A percentile compares a stretch with the other conserved stretches of the same genome.
Evolutionary conservation across 202 grass and related monocot genomes (phyloP).

Genomic region (Tripidium arundinaceum): DNA sequence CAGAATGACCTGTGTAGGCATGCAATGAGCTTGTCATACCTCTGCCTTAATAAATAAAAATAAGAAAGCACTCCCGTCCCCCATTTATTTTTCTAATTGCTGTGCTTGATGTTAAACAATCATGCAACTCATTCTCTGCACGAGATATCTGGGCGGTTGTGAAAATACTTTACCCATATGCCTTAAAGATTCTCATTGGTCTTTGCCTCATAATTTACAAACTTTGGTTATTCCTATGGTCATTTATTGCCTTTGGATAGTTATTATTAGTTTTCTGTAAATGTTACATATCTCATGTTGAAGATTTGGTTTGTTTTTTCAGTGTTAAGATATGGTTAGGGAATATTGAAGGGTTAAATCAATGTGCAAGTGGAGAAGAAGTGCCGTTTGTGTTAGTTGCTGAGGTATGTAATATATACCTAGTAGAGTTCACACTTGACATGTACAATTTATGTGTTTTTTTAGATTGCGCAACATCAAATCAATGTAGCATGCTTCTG

Average conservation of each 20-base stretch:
- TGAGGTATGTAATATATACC: conserved; percentile 44
- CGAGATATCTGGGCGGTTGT: not conserved
- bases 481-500: not conserved
- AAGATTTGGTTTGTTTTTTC: conserved; percentile 23
- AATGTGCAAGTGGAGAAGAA: conserved; percentile 39
- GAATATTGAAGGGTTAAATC: conserved; percentile 50
- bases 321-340: conserved; percentile 88
- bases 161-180: not conserved
- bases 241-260: not conserved
- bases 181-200: not conserved
- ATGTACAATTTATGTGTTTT: not conserved
- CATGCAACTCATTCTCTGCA: not conserved
- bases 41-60: not conserved
- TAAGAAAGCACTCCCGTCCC: not conserved
- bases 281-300: conserved; percentile 25
- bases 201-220: not conserved
- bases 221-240: not conserved
- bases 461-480: not conserved
- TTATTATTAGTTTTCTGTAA: conserved; percentile 17
- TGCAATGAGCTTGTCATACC: not conserved
- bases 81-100: not conserved
- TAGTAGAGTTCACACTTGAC: not conserved
- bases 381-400: conserved; percentile 50
- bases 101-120: not conserved
- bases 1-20: not conserved